Base-by-base conservation (phyloP, 768 basidiomycete species). In the Russula sp. region DNA sequence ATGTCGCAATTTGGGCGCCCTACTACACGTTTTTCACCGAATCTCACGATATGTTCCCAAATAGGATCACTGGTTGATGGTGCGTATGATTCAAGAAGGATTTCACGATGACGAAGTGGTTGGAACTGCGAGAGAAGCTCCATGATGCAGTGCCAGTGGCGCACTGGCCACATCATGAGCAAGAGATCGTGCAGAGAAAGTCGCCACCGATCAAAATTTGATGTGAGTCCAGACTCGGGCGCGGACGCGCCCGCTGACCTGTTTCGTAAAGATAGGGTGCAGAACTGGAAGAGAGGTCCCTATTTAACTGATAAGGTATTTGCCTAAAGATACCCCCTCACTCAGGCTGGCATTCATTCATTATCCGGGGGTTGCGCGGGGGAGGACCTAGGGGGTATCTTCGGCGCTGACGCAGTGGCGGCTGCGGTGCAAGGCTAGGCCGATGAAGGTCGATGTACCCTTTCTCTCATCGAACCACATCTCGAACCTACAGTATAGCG, bases 1-100 rank as follows among this genome's bases (percentile, higher is more conserved):
- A 26, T 49, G 24, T 40, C 54, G 24, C 24, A 62, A 34, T 34
- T 36, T 22, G 50, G 34, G 44, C 26, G 44, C 18, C 18, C 24
- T 40, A 53, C 13, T 40, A 38, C 57, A 64, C 63, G 63, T 64
- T 57, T 64, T 42, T 59, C 51, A 20, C n/a, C n/a, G n/a, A n/a
- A n/a, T n/a, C n/a, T n/a, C 44, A 5, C 28, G 10, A 18, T 11
- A 20, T 7, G 44, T 30, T 24, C 44, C 44, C 28, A 48, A 64
- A 59, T 20, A 13, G 52, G 50, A 14, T 9, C 11, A 5, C 26
- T 26, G 40, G 40, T 9, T 10, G 38, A 40, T 26, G 22, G 16
- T 20, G 38, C 40, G 40, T 14, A n/a, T n/a, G n/a, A n/a, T n/a
- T n/a, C n/a, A 10, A 22, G 1, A 13, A 11, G 11, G 20, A 49